These are phyloP conservation scores for Cymbidium sinense DNA, from an alignment of 106 monocot species.

Conservation along the genomic window DNA sequence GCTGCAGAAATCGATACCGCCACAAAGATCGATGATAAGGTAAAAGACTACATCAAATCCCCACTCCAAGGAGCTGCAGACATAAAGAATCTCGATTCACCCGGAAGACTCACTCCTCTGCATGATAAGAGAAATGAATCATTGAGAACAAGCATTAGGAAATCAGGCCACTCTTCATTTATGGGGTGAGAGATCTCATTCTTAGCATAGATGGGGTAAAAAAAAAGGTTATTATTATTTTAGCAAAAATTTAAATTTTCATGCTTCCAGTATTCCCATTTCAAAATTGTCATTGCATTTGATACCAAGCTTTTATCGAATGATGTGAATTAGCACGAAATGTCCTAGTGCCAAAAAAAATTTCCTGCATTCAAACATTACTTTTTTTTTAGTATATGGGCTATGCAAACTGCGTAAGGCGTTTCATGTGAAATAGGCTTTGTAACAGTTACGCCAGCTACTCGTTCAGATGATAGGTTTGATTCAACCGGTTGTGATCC, in stretches of 20 bases:
- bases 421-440: too few relatives aligned
- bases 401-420: too few relatives aligned
- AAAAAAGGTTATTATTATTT: not conserved
- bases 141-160: conserved; percentile 27
- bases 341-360: too few relatives aligned
- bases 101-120: conserved; percentile 31
- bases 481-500: too few relatives aligned
- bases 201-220: not conserved
- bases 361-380: too few relatives aligned
- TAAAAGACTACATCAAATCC: conserved; percentile 16
- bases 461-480: too few relatives aligned
- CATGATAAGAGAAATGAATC: conserved; percentile 40
- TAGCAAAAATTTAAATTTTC: not conserved
- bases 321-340: too few relatives aligned
- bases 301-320: too few relatives aligned
- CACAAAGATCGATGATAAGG: conserved; percentile 23
- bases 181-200: conserved; percentile 51
- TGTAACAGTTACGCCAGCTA: too few relatives aligned
- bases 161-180: conserved; percentile 65
- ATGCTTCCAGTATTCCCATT: not conserved
- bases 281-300: not conserved
- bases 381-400: too few relatives aligned
- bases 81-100: conserved; percentile 30
- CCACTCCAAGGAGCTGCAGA: conserved; percentile 24
- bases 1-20: conserved; percentile 16